Evolutionary conservation across 164 flowering plant genomes (phyloP), one percentile per base, ranked within the genome.

Genomic region (Stephania cephalantha): DNA sequence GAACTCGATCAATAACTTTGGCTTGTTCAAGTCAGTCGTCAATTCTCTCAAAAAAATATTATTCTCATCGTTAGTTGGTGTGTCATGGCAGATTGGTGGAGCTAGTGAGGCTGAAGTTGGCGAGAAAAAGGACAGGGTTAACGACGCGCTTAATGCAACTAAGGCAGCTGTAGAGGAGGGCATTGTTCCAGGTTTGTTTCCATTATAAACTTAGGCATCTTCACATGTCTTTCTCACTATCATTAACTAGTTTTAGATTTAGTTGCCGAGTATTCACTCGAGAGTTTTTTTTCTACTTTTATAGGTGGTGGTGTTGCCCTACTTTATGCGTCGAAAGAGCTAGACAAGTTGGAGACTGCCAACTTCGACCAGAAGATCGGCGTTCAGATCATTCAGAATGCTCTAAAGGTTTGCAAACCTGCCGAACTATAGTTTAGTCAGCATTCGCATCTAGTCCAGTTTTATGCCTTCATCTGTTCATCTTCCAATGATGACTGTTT

Each of bases 241-340:
- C 0, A 50, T 13, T 50, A 15, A 15, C 20, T 58, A 15, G 64
- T 10, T 58, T 58, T 55, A 55, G n/a, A 25, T 25, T 25, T 2
- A 58, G 64, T 58, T 58, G 6, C 64, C 64, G 18, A 6, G 13
- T 7, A n/a, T 29, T 13, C 4, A 48, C 48, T 71, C 52, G 6
- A 1, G 12, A 9, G 35, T 48, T 50, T 22, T 63, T 35, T 35
- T 13, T 64, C 20, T 13, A 68, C 30, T 55, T 20, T 46, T 83
- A 44, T 80, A 93, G 99, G 99, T 74, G 99, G 99, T 78, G 99
- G 99, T 75, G 98, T 91, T 82, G 98, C 99, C 11, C 96, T 96
- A 76, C 87, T 96, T 7, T 96, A 94, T 83, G 99, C 99, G 22
- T 84, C 99, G 15, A 94, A 86, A 78, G 99, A 94, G 84, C 76